phyloP scores from a whole-genome alignment of 2,329 filamentous ascomycete species.

The Fusarium anthophilum region DNA sequence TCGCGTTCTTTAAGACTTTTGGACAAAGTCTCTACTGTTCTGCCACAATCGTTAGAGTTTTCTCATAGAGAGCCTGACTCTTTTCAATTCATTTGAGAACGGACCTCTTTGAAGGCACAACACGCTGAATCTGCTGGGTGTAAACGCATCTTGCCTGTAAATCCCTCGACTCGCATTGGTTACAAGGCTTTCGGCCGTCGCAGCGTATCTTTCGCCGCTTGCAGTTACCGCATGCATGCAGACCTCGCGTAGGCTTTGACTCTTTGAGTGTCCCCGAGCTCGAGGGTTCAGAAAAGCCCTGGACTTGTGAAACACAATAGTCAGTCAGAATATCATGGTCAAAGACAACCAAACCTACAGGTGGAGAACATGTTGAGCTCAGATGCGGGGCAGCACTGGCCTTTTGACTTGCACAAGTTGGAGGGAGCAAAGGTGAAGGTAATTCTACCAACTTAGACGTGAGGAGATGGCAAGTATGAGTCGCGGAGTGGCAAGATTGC shows the following conservation, averaged over 20 bases:
- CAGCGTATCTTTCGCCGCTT: conserved; percentile 3
- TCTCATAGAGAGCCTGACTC: neutral
- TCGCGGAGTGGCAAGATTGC: neutral
- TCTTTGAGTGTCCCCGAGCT: neutral
- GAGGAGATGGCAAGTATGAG: neutral
- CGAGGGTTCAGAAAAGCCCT: neutral
- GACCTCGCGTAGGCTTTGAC: neutral
- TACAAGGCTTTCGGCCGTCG: conserved; percentile 6
- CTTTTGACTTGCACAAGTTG: neutral
- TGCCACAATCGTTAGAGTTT: neutral
- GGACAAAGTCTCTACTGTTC: neutral
- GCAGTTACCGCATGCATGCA: neutral
- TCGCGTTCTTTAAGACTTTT: conserved; percentile 2
- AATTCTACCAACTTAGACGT: neutral
- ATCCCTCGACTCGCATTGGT: neutral
- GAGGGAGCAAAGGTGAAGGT: neutral
- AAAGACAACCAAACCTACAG: neutral
- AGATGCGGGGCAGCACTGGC: neutral
- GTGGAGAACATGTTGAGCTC: neutral
- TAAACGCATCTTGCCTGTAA: neutral
- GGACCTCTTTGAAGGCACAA: neutral
- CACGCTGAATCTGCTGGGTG: neutral
- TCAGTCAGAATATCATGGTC: neutral
- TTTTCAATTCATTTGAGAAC: neutral
- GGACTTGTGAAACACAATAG: neutral